Conservation (phyloP, 1,139 yeast species). For the Suhomyces bokatorum region DNA sequence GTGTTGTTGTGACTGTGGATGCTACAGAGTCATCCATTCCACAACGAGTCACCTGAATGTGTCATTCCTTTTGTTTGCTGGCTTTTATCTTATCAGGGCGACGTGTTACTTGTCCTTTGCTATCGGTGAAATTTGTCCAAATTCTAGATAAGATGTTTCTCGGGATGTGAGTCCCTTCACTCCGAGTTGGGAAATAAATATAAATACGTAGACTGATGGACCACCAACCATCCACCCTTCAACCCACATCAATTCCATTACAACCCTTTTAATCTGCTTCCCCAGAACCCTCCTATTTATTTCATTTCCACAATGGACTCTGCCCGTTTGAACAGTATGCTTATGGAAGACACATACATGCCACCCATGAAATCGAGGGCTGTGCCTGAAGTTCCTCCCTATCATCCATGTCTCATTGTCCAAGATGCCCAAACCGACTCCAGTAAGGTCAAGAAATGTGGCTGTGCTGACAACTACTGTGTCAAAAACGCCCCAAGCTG, state of each 20-base stretch:
- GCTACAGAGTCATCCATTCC: too few relatives aligned
- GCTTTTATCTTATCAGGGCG: neutral
- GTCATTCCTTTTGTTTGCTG: neutral
- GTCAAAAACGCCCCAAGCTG: slow-evolving; percentile 44
- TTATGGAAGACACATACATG: slow-evolving; percentile 34
- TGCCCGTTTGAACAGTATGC: slow-evolving; percentile 25
- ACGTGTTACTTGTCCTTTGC: neutral
- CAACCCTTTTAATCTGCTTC: neutral
- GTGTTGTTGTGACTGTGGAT: too few relatives aligned
- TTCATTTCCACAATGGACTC: slow-evolving; percentile 30
- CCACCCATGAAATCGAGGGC: slow-evolving; percentile 27
- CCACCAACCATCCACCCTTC: neutral
- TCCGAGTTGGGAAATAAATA: neutral
- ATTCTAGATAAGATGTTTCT: neutral
- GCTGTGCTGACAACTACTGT: slow-evolving; percentile 47
- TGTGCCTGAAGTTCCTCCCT: slow-evolving; percentile 32
- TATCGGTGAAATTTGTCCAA: slow-evolving; percentile 3
- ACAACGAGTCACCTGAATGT: too few relatives aligned
- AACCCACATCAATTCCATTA: neutral
- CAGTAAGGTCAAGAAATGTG: slow-evolving; percentile 41
- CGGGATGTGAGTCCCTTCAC: neutral
- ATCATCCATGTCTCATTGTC: slow-evolving; percentile 48
- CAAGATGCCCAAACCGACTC: slow-evolving; percentile 47
- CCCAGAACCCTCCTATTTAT: neutral
- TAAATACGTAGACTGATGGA: neutral